Conservation (phyloP, 306 rosid species). For the Dalbergia cochinchinensis region DNA sequence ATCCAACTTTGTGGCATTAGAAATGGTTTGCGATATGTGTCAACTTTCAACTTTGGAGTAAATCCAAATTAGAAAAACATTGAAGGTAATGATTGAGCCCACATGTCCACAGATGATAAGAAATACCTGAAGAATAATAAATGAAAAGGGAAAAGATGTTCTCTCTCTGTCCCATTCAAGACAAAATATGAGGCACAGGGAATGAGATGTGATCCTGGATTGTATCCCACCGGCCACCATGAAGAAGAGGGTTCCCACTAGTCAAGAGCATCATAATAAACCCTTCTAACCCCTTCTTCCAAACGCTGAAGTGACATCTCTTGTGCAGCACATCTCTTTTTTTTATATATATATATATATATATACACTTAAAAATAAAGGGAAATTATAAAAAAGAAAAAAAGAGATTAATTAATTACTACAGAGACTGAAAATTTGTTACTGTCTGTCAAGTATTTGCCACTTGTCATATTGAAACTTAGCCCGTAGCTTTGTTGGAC, state of each 20-base stretch:
- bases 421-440: neutral
- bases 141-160: slow-evolving; percentile 44
- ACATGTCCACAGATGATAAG: slow-evolving; percentile 46
- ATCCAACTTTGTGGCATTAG: neutral
- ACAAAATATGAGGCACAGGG: slow-evolving; percentile 48
- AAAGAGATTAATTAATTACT: neutral
- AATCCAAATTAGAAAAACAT: slow-evolving; percentile 23
- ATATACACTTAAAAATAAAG: neutral
- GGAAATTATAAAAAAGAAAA: neutral
- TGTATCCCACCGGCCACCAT: slow-evolving; percentile 39
- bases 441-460: neutral
- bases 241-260: slow-evolving; percentile 49
- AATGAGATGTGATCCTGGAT: slow-evolving; percentile 45
- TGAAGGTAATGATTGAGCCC: slow-evolving; percentile 52
- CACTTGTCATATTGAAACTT: slow-evolving; percentile 10
- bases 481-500: neutral
- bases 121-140: slow-evolving; percentile 52
- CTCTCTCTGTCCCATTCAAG: slow-evolving; percentile 46
- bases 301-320: slow-evolving; percentile 45
- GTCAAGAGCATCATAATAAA: slow-evolving; percentile 50
- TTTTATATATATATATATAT: neutral
- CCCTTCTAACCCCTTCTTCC: slow-evolving; percentile 23
- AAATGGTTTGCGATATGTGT: neutral
- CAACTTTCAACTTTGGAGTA: slow-evolving; percentile 15
- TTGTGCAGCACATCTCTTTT: neutral